Percentiles rank a stretch among this genome's conserved stretches.
Evolutionary conservation across 225 moss, liverwort and hornwort species (phyloP).

Genomic region (Anthoceros angustus): DNA sequence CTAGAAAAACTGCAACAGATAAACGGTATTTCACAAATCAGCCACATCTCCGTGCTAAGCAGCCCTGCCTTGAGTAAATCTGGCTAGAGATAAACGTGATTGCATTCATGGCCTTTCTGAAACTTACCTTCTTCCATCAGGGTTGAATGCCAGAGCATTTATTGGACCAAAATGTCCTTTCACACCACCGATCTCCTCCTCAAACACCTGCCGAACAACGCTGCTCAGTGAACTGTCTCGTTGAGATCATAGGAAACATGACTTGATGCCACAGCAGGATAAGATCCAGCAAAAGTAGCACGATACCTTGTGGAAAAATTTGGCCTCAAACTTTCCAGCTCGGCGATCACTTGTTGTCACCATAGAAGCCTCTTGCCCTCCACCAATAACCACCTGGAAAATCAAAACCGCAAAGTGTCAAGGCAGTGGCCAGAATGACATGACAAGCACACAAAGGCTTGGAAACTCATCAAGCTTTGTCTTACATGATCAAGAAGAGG

Average conservation of each 20-base stretch:
- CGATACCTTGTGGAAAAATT: conserved; percentile 83
- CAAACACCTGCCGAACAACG: conserved; percentile 31
- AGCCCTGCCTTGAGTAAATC: no score
- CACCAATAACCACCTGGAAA: conserved; percentile 68
- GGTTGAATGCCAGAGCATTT: conserved; percentile 86
- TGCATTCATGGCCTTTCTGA: not conserved
- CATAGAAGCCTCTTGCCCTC: conserved; percentile 95
- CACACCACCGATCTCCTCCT: conserved; percentile 94
- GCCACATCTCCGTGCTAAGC: not conserved
- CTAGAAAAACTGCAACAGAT: conserved; percentile 49
- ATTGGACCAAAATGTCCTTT: conserved; percentile 96
- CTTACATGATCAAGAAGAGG: conserved; percentile 67
- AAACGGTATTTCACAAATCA: not conserved
- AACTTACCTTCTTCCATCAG: conserved; percentile 72
- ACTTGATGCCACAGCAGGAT: no score
- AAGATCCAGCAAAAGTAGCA: no score
- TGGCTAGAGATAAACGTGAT: not conserved
- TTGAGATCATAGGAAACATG: no score
- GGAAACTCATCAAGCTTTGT: not conserved
- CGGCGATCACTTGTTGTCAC: conserved; percentile 87
- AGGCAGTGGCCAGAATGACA: no score
- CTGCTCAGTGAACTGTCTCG: no score
- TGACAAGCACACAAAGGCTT: conserved; percentile 3
- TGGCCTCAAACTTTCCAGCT: conserved; percentile 88
- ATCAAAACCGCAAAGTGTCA: not conserved